These are phyloP conservation scores for Rhododendron molle DNA, from an alignment of 148 eudicot species.

Conservation along the genomic window DNA sequence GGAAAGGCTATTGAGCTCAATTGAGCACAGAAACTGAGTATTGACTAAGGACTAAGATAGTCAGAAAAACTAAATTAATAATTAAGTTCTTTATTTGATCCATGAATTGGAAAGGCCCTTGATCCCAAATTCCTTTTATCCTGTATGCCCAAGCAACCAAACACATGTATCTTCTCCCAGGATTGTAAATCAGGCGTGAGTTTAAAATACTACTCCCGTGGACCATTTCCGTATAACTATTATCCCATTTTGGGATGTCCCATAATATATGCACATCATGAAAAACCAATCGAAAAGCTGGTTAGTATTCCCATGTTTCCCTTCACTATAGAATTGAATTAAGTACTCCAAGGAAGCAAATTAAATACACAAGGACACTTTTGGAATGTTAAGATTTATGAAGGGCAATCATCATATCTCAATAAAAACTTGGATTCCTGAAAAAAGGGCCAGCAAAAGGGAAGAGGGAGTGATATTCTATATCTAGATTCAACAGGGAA, in stretches of 20 bases:
- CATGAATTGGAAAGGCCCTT: background rate
- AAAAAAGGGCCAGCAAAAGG: background rate
- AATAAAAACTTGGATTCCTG: background rate
- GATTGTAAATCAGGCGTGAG: background rate
- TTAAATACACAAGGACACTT: background rate
- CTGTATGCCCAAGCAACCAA: background rate
- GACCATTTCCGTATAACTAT: background rate
- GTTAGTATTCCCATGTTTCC: background rate
- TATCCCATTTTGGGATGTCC: background rate
- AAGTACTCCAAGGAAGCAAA: background rate
- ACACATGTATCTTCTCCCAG: background rate
- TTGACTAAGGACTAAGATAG: background rate
- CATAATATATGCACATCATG: background rate
- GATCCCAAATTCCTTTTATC: background rate
- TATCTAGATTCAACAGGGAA: background rate
- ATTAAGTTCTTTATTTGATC: background rate
- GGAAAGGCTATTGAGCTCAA: background rate
- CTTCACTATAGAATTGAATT: background rate
- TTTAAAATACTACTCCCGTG: background rate
- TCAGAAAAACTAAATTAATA: background rate
- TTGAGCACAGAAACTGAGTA: background rate
- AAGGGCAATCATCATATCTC: background rate
- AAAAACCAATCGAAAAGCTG: background rate
- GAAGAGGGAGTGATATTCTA: background rate
- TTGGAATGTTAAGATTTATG: background rate